Evolutionary conservation across 192 early-diverging fungal species (phyloP).

Genomic region (Thamnidium elegans): DNA sequence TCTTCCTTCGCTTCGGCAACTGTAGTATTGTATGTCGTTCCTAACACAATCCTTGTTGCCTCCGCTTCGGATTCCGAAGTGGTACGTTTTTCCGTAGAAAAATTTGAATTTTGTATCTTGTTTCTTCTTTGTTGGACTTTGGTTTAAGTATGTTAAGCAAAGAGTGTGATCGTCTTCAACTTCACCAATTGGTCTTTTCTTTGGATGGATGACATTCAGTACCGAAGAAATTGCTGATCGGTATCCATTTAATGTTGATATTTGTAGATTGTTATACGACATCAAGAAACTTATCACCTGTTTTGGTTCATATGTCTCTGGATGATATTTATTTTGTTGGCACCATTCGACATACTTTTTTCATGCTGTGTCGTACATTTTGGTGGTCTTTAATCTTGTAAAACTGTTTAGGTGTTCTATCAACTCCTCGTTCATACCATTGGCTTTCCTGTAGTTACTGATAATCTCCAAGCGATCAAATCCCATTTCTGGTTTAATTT

Average conservation of each 20-base stretch:
- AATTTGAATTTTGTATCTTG: neutral
- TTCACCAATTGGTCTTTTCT: neutral
- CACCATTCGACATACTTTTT: neutral
- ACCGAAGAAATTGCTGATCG: slow-evolving; percentile 2
- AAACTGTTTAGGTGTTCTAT: neutral
- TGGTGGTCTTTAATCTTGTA: neutral
- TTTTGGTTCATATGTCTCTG: neutral
- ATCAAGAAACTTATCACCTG: neutral
- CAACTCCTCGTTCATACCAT: neutral
- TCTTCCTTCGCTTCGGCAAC: slow-evolving; percentile 12
- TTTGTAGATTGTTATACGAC: neutral
- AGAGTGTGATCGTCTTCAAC: slow-evolving; percentile 1
- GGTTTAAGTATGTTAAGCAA: neutral
- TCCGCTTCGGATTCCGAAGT: slow-evolving; percentile 8
- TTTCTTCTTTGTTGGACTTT: neutral
- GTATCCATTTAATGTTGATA: slow-evolving; percentile 8
- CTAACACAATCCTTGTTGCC: slow-evolving; percentile 5
- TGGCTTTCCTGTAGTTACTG: slow-evolving; percentile 3
- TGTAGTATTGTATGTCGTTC: slow-evolving; percentile 8
- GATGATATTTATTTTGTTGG: neutral
- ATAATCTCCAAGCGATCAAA: slow-evolving; percentile 11
- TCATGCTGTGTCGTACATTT: slow-evolving; percentile 4
- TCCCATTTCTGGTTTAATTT: slow-evolving; percentile 2
- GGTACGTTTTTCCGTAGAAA: slow-evolving; percentile 11
- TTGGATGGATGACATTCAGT: neutral